A percentile compares a stretch with the other conserved stretches of the same genome.
These are phyloP conservation scores for Fraxinus xanthoxyloides DNA, from an alignment of 305 asterid genomes.

Conservation along the genomic window DNA sequence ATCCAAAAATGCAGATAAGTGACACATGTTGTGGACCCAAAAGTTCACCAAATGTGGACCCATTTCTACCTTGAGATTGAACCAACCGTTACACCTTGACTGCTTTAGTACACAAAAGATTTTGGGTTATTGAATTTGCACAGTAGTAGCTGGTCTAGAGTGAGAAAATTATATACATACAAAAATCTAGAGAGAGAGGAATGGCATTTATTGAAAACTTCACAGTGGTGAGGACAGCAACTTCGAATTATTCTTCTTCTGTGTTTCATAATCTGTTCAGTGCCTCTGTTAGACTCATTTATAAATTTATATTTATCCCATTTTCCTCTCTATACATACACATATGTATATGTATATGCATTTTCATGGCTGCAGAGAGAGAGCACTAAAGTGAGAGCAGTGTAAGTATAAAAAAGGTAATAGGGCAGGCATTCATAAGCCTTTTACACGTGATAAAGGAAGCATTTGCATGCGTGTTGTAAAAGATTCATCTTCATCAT, in stretches of 20 bases:
- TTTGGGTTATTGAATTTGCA: slow-evolving; percentile 34
- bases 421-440: slow-evolving; percentile 44
- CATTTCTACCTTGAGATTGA: slow-evolving; percentile 31
- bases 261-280: slow-evolving; percentile 28
- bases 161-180: slow-evolving; percentile 3
- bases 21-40: slow-evolving; percentile 4
- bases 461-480: slow-evolving; percentile 85
- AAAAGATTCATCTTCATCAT: slow-evolving; percentile 70
- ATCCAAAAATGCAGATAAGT: slow-evolving; percentile 1
- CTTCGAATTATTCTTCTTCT: slow-evolving; percentile 59
- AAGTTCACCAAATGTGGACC: slow-evolving; percentile 8
- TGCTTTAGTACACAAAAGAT: slow-evolving; percentile 54
- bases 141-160: slow-evolving; percentile 21
- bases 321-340: not conserved
- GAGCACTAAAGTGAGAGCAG: slow-evolving; percentile 21
- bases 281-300: slow-evolving; percentile 22
- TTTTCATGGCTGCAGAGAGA: slow-evolving; percentile 20
- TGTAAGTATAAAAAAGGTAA: slow-evolving; percentile 35
- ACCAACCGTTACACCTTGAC: slow-evolving; percentile 77
- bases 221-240: slow-evolving; percentile 61
- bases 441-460: slow-evolving; percentile 82
- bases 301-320: slow-evolving; percentile 19
- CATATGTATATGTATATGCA: slow-evolving; percentile 5
- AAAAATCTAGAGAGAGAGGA: slow-evolving; percentile 15
- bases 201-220: slow-evolving; percentile 39